These are phyloP conservation scores for Suhomyces maxii DNA, from an alignment of 1,139 yeast genomes.

Conservation along the genomic window DNA sequence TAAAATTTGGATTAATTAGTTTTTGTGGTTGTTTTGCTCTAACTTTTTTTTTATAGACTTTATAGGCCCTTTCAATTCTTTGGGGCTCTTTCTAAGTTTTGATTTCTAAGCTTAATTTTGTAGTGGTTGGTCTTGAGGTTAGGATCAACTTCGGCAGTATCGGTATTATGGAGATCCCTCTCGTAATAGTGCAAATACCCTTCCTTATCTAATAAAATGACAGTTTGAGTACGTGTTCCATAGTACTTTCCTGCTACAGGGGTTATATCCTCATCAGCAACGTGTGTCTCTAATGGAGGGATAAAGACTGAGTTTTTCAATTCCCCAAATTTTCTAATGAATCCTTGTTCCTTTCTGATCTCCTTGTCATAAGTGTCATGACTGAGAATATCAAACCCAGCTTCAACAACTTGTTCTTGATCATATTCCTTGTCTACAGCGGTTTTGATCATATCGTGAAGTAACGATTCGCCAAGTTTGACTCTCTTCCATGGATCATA, in stretches of 20 bases:
- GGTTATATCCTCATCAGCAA: constrained; percentile 9
- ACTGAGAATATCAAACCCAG: constrained; percentile 56
- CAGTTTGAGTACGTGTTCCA: constrained; percentile 90
- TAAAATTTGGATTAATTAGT: no score
- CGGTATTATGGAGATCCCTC: constrained; percentile 33
- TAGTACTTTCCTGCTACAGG: constrained; percentile 52
- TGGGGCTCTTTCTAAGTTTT: no score
- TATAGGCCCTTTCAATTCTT: no score
- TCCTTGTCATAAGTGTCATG: constrained; percentile 39
- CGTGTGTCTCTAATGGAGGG: constrained; percentile 53
- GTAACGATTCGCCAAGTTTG: constrained; percentile 45
- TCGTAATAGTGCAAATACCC: constrained; percentile 47
- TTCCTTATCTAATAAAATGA: constrained; percentile 56
- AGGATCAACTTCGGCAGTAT: constrained; percentile 15
- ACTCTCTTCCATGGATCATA: constrained; percentile 77
- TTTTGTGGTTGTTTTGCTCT: no score
- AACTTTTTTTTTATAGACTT: no score
- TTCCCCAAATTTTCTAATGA: constrained; percentile 37
- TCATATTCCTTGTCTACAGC: constrained; percentile 23
- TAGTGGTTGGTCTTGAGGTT: constrained; percentile 9
- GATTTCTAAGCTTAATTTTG: constrained; percentile 5
- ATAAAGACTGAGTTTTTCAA: constrained; percentile 66
- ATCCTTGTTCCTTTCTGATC: constrained; percentile 24
- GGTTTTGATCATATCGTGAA: constrained; percentile 39
- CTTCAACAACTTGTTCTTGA: constrained; percentile 47